Conservation (phyloP, 768 basidiomycete genomes). For the Lactarius vividus region DNA sequence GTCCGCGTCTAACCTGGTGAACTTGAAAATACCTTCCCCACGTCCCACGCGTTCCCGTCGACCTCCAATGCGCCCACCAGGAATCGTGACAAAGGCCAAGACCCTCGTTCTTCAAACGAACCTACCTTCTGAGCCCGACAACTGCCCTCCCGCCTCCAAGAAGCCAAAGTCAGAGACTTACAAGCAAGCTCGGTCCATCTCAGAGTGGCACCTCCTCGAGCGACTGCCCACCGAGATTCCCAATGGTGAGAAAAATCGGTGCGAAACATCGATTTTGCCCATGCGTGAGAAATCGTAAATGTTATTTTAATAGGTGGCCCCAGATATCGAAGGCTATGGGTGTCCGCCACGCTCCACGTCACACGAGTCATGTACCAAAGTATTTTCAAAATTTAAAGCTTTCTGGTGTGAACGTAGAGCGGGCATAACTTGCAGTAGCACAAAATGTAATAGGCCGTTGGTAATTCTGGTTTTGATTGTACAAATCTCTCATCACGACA, state of each 20-base stretch:
- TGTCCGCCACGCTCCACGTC: constrained; percentile 70
- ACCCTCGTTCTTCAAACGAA: background rate
- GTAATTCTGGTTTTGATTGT: too few species aligned
- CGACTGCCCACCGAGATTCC: constrained; percentile 72
- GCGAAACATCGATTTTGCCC: too few species aligned
- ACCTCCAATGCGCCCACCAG: too few species aligned
- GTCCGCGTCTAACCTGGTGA: too few species aligned
- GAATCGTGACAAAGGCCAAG: constrained; percentile 18
- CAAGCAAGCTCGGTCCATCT: constrained; percentile 74
- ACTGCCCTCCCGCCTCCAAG: constrained; percentile 15
- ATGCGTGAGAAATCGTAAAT: too few species aligned
- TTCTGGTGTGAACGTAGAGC: constrained; percentile 54
- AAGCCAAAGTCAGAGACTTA: constrained; percentile 69
- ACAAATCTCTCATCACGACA: too few species aligned
- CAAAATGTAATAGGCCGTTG: too few species aligned
- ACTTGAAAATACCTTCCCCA: too few species aligned
- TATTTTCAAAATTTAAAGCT: constrained; percentile 82
- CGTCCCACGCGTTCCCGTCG: too few species aligned
- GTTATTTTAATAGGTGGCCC: constrained; percentile 58
- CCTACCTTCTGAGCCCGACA: constrained; percentile 8
- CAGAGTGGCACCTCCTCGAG: constrained; percentile 76
- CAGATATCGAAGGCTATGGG: constrained; percentile 83
- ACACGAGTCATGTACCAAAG: constrained; percentile 89
- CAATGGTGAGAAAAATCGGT: constrained; percentile 70
- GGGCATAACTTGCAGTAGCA: background rate